A percentile compares a stretch with the other conserved stretches of the same genome.
Evolutionary conservation across 306 rosid species (phyloP).

Genomic region (Cucurbita argyrosperma): DNA sequence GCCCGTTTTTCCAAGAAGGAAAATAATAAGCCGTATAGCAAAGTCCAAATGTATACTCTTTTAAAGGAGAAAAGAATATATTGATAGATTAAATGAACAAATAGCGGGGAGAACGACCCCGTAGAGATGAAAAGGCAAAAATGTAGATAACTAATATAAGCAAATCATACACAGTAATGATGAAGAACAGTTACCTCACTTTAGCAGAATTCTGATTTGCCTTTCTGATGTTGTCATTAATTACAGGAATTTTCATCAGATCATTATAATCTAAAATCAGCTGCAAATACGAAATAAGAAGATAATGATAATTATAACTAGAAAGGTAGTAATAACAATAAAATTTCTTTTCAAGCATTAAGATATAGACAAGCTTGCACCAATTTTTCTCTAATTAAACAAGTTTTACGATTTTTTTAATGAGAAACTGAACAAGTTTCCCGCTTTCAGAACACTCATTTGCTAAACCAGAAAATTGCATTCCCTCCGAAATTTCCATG

Average conservation of each 20-base stretch:
- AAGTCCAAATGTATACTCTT: neutral
- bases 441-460: neutral
- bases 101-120: neutral
- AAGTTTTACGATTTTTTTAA: neutral
- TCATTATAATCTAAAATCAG: slow-evolving; percentile 60
- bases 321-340: neutral
- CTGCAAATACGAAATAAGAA: slow-evolving; percentile 28
- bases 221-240: slow-evolving; percentile 23
- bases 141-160: neutral
- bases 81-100: neutral
- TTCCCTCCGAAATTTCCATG: neutral
- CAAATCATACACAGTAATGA: neutral
- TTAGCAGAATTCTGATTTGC: slow-evolving; percentile 10
- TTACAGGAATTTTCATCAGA: slow-evolving; percentile 43
- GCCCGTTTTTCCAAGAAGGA: neutral
- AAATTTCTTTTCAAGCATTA: neutral
- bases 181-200: slow-evolving; percentile 36
- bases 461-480: neutral
- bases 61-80: neutral
- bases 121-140: neutral
- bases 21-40: neutral
- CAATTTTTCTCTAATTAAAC: neutral
- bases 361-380: neutral
- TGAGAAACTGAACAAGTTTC: neutral
- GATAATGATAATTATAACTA: slow-evolving; percentile 4